Conservation (phyloP, 1,139 yeast species). For the Pichia norvegensis region DNA sequence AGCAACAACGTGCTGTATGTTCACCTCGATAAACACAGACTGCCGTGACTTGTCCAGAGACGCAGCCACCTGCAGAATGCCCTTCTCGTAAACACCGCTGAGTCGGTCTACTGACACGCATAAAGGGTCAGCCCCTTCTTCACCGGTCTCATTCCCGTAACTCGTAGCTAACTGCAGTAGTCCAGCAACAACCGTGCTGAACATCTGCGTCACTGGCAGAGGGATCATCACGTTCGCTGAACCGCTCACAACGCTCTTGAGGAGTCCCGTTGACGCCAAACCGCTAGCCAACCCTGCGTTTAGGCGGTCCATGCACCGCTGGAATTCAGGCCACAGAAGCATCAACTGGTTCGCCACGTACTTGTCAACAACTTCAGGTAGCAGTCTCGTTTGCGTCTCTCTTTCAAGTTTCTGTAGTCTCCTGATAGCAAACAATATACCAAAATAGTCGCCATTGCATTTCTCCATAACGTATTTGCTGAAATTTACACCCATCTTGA, state of each 20-base stretch:
- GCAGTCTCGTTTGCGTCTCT: constrained; percentile 52
- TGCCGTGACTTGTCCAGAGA: constrained; percentile 32
- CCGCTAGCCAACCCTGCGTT: constrained; percentile 56
- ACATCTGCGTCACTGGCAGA: constrained; percentile 70
- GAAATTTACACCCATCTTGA: constrained; percentile 47
- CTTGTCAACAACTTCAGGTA: constrained; percentile 62
- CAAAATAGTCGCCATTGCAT: constrained; percentile 57
- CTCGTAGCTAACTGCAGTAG: constrained; percentile 48
- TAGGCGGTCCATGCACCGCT: constrained; percentile 65
- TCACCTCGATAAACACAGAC: constrained; percentile 65
- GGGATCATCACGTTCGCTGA: constrained; percentile 36
- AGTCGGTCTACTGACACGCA: constrained; percentile 60
- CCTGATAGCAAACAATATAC: constrained; percentile 70
- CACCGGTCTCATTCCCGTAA: constrained; percentile 21
- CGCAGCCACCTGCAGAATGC: constrained; percentile 46
- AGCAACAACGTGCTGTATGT: constrained; percentile 52
- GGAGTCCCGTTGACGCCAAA: constrained; percentile 25
- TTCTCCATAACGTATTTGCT: constrained; percentile 37
- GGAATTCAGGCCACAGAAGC: constrained; percentile 80
- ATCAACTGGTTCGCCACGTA: constrained; percentile 63
- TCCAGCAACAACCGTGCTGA: constrained; percentile 69
- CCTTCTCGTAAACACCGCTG: constrained; percentile 70
- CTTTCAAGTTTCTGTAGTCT: constrained; percentile 57
- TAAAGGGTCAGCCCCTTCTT: constrained; percentile 55
- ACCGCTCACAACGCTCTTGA: constrained; percentile 22